These are phyloP conservation scores for Aspergillus sclerotialis DNA, from an alignment of 2,329 filamentous ascomycete species.

Conservation along the genomic window DNA sequence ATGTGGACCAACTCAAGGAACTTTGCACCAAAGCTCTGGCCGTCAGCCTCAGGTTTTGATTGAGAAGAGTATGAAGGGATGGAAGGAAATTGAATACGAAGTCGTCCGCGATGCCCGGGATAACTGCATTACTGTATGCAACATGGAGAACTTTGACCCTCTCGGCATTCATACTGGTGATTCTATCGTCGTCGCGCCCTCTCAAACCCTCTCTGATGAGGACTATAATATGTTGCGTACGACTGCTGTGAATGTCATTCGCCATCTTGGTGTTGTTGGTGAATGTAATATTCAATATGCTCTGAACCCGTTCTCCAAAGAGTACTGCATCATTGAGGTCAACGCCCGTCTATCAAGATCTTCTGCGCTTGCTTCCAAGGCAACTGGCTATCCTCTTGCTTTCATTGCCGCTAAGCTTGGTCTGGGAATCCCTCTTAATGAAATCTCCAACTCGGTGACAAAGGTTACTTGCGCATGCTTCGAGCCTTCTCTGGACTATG, in stretches of 20 bases:
- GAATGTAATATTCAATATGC: constrained; percentile 99
- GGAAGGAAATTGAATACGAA: constrained; percentile 99
- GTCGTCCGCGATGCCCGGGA: constrained; percentile 92
- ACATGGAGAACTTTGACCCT: constrained; percentile 99
- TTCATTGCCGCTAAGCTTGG: constrained; percentile 97
- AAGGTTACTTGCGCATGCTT: constrained; percentile 96
- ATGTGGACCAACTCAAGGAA: constrained; percentile 72
- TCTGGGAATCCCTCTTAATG: constrained; percentile 87
- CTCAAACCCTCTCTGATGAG: constrained; percentile 91
- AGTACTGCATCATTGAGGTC: constrained; percentile 99
- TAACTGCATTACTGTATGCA: constrained; percentile 99
- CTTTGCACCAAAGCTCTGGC: constrained; percentile 94
- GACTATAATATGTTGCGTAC: constrained; percentile 99
- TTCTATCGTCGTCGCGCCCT: constrained; percentile 95
- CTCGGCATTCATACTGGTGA: constrained; percentile 97
- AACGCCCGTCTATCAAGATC: constrained; percentile 94
- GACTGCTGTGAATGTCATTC: constrained; percentile 93
- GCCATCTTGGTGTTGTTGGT: constrained; percentile 92
- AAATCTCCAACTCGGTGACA: constrained; percentile 93
- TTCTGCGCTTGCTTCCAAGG: constrained; percentile 92
- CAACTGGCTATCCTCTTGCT: constrained; percentile 89
- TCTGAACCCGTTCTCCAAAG: constrained; percentile 85
- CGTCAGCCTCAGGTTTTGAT: constrained; percentile 90
- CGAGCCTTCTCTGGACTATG: constrained; percentile 95
- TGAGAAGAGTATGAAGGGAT: constrained; percentile 98